A percentile compares a stretch with the other conserved stretches of the same genome.
Conservation (phyloP, 1,284 basidiomycete genomes). For the Heterobasidion occidentale region DNA sequence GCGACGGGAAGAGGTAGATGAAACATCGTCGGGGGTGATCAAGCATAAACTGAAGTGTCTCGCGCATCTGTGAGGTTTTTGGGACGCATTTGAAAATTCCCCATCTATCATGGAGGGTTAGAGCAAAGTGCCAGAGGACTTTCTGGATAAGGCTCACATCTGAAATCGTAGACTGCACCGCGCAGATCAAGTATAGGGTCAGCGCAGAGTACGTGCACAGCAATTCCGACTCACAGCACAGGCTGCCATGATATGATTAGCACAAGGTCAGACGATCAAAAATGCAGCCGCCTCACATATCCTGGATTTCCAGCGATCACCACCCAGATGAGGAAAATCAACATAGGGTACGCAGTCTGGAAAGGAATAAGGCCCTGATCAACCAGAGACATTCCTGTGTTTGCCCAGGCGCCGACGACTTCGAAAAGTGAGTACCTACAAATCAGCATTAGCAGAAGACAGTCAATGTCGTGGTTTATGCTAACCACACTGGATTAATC, state of each 20-base stretch:
- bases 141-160: constrained; percentile 12
- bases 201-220: neutral
- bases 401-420: constrained; percentile 52
- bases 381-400: constrained; percentile 54
- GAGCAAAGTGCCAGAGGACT: neutral
- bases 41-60: constrained; percentile 84
- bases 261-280: neutral
- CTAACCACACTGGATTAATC: constrained; percentile 35
- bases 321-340: constrained; percentile 35
- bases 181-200: too few species aligned
- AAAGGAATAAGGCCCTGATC: constrained; percentile 55
- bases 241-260: constrained; percentile 3
- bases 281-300: constrained; percentile 29
- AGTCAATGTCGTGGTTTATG: too few species aligned
- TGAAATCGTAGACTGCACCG: constrained; percentile 17
- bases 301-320: constrained; percentile 64
- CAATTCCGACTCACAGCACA: constrained; percentile 8
- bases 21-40: constrained; percentile 94
- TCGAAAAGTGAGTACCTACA: constrained; percentile 53
- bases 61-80: constrained; percentile 48
- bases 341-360: constrained; percentile 50
- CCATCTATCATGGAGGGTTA: constrained; percentile 47
- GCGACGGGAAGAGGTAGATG: constrained; percentile 88
- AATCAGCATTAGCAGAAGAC: too few species aligned
- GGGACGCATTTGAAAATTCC: constrained; percentile 57